Percentiles rank a stretch among this genome's conserved stretches.
Conservation (phyloP, 495 filamentous ascomycete species). For the Jackrogersella minutella region DNA sequence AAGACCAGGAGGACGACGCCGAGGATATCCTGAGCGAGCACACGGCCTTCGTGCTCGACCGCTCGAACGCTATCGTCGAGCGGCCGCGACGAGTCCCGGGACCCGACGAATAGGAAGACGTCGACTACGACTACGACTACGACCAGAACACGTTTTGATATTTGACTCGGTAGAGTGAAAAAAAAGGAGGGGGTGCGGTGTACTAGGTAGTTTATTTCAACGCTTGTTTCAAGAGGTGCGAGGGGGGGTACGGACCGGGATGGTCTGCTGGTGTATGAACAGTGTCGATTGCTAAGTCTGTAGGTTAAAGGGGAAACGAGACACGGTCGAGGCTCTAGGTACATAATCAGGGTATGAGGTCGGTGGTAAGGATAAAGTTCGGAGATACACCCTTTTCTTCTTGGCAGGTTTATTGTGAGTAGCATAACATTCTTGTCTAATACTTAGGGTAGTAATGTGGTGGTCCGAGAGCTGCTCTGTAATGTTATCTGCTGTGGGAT, state of each 20-base stretch:
- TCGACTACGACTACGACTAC: background rate
- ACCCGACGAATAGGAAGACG: background rate
- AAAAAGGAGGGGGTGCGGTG: background rate
- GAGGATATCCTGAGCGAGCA: slow-evolving; percentile 17
- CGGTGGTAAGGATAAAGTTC: too few relatives aligned
- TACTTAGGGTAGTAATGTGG: background rate
- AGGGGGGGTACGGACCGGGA: background rate
- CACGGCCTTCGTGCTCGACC: slow-evolving; percentile 17
- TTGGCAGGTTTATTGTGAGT: too few relatives aligned
- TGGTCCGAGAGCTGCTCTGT: too few relatives aligned
- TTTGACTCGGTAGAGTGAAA: too few relatives aligned
- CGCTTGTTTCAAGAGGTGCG: background rate
- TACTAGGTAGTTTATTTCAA: background rate
- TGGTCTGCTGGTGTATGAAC: slow-evolving; percentile 15
- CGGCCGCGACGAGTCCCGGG: slow-evolving; percentile 15
- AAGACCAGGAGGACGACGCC: too few relatives aligned
- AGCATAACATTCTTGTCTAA: slow-evolving; percentile 2
- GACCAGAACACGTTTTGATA: slow-evolving; percentile 15
- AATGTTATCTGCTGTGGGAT: too few relatives aligned
- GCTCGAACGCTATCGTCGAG: slow-evolving; percentile 13
- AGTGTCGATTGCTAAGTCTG: slow-evolving; percentile 9
- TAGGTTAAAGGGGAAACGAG: background rate
- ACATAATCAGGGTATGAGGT: slow-evolving; percentile 3
- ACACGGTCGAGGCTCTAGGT: background rate
- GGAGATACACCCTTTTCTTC: background rate